Conservation (phyloP, 768 basidiomycete genomes). For the Heimioporus sp. region DNA sequence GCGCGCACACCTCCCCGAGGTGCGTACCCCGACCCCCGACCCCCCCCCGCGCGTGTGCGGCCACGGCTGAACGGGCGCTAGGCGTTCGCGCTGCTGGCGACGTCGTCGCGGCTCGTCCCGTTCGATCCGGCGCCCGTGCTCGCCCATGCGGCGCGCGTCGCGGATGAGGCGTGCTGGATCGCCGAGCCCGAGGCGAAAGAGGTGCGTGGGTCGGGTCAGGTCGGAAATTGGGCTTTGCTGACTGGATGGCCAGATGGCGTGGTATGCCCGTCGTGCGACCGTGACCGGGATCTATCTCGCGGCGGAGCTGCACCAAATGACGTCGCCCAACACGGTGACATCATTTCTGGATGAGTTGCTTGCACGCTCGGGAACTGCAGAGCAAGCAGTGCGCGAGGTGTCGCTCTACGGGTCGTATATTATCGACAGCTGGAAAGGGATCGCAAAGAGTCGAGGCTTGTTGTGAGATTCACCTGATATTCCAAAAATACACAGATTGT, state of each 20-base stretch:
- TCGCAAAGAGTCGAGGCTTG: constrained; percentile 67
- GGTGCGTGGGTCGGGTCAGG: constrained; percentile 37
- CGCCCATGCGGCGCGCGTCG: constrained; percentile 58
- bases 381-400: constrained; percentile 50
- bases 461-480: constrained; percentile 19
- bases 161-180: constrained; percentile 68
- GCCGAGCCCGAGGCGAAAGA: constrained; percentile 53
- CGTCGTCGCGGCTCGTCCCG: constrained; percentile 46
- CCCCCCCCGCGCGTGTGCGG: too few relatives aligned
- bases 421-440: constrained; percentile 67
- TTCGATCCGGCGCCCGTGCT: constrained; percentile 62
- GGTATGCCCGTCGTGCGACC: constrained; percentile 70
- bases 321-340: constrained; percentile 65
- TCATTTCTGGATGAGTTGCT: constrained; percentile 68
- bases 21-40: constrained; percentile 34
- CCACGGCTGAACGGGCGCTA: constrained; percentile 25
- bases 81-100: constrained; percentile 72
- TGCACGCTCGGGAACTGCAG: constrained; percentile 42
- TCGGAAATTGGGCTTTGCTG: background rate
- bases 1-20: constrained; percentile 64
- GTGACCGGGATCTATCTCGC: constrained; percentile 68
- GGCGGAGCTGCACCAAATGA: constrained; percentile 83
- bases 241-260: constrained; percentile 48
- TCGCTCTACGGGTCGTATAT: constrained; percentile 59
- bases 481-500: constrained; percentile 19